Evolutionary conservation across 345 rosid species (phyloP).

Genomic region (Mangifera indica): DNA sequence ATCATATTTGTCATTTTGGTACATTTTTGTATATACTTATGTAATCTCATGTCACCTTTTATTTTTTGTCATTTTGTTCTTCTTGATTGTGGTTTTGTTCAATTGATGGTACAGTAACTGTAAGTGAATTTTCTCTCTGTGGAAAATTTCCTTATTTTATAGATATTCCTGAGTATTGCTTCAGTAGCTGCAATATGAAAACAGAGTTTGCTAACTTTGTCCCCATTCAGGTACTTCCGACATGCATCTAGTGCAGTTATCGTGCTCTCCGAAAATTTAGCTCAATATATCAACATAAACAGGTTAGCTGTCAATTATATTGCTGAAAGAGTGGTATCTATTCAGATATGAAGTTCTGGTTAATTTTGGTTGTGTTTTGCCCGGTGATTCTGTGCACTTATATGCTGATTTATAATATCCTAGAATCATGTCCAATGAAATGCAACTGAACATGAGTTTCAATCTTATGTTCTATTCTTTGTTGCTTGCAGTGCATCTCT

Average conservation of each 20-base stretch:
- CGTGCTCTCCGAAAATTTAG: conserved; percentile 80
- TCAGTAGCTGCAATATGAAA: neutral
- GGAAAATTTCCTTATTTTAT: conserved; percentile 7
- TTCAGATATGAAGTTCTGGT: neutral
- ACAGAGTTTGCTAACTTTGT: conserved; percentile 8
- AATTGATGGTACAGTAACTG: neutral
- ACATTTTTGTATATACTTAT: neutral
- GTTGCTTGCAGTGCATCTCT: conserved; percentile 67
- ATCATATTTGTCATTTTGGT: neutral
- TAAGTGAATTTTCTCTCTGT: too few relatives aligned
- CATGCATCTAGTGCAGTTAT: conserved; percentile 76
- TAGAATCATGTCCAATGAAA: neutral
- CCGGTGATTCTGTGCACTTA: neutral
- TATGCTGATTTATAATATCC: conserved; percentile 8
- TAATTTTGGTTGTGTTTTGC: neutral
- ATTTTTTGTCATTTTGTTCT: neutral
- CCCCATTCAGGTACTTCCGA: conserved; percentile 72
- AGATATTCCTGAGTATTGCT: too few relatives aligned
- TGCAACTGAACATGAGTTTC: neutral
- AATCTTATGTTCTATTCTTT: neutral
- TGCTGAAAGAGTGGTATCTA: neutral
- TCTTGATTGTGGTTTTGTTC: neutral
- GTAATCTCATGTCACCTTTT: neutral
- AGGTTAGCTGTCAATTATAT: conserved; percentile 48
- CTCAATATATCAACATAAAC: conserved; percentile 77